Evolutionary conservation across 2,329 filamentous ascomycete genomes (phyloP).

Genomic region (Fusarium siculi): DNA sequence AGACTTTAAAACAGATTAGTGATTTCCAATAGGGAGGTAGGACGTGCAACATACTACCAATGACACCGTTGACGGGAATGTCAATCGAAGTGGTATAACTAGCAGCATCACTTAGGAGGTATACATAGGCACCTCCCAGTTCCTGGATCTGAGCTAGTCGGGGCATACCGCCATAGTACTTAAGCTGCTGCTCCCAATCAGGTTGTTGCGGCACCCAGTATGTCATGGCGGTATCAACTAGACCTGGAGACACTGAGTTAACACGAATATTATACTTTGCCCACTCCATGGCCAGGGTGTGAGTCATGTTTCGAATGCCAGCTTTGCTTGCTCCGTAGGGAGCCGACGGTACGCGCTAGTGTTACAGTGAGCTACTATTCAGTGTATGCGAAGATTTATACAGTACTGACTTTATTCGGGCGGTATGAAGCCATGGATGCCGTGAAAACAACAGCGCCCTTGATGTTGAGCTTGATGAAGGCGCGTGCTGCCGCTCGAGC

Average conservation of each 20-base stretch:
- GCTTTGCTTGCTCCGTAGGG: not conserved
- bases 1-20: not conserved
- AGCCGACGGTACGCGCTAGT: not conserved
- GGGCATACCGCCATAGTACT: not conserved
- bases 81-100: not conserved
- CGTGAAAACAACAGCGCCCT: no score
- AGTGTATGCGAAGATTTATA: no score
- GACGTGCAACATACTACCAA: not conserved
- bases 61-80: not conserved
- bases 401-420: not conserved
- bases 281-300: not conserved
- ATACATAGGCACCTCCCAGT: not conserved
- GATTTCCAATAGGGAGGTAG: fast-evolving
- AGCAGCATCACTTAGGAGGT: not conserved
- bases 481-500: no score
- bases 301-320: not conserved
- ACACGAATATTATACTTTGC: not conserved
- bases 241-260: not conserved
- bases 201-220: not conserved
- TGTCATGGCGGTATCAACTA: not conserved
- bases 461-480: no score
- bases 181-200: not conserved
- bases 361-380: not conserved
- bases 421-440: not conserved
- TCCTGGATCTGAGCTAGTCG: not conserved